These are phyloP conservation scores for Malus hybrid DNA, from an alignment of 331 rosid genomes.

Conservation along the genomic window DNA sequence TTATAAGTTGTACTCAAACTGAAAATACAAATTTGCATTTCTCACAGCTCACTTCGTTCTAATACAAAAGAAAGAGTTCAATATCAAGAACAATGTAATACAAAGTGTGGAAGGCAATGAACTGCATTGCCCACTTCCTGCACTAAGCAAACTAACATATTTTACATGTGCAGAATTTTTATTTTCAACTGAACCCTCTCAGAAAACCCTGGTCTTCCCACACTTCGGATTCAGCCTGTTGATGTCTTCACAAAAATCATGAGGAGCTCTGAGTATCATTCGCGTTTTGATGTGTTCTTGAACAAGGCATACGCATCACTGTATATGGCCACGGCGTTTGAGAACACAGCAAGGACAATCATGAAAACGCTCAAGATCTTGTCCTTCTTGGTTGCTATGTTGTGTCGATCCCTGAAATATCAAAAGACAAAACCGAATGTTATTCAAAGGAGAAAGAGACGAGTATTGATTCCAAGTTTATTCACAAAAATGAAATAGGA, in stretches of 20 bases:
- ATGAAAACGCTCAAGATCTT: conserved; percentile 55
- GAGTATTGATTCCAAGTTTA: neutral
- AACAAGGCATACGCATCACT: conserved; percentile 72
- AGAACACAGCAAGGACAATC: conserved; percentile 73
- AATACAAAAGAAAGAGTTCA: neutral
- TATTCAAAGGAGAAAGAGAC: neutral
- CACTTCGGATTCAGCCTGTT: conserved; percentile 12
- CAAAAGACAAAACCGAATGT: neutral
- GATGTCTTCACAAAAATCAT: conserved; percentile 14
- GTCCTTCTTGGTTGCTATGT: conserved; percentile 72
- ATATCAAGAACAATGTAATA: neutral
- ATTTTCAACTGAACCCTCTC: conserved; percentile 18
- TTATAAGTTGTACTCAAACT: neutral
- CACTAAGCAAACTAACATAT: neutral
- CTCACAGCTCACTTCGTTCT: neutral
- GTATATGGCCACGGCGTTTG: conserved; percentile 72
- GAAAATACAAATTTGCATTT: neutral
- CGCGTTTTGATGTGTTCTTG: conserved; percentile 24
- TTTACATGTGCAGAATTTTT: conserved; percentile 5
- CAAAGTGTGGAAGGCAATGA: neutral
- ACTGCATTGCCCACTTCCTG: neutral
- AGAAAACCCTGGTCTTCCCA: conserved; percentile 39
- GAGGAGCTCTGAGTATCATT: conserved; percentile 13
- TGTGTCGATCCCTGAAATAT: conserved; percentile 52
- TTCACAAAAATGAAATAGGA: neutral